Conservation (phyloP, 306 rosid species). For the Inga laurina region DNA sequence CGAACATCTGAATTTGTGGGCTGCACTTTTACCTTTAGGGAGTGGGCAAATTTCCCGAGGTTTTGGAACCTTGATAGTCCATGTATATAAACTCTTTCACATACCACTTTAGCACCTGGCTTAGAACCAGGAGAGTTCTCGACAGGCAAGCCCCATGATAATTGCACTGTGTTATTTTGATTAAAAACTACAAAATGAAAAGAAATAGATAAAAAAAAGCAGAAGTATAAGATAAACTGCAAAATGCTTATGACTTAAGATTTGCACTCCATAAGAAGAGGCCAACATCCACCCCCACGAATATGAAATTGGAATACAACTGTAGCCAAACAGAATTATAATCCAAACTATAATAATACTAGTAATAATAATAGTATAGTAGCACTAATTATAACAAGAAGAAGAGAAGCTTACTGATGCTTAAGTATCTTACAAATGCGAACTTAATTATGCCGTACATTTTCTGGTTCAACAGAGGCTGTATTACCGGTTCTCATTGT, state of each 20-base stretch:
- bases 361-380: neutral
- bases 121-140: constrained; percentile 66
- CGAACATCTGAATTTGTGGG: constrained; percentile 43
- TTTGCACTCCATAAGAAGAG: neutral
- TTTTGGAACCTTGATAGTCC: constrained; percentile 71
- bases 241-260: neutral
- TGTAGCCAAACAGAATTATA: neutral
- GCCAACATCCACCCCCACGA: neutral
- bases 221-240: neutral
- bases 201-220: neutral
- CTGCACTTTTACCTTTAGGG: constrained; percentile 64
- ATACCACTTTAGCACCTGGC: constrained; percentile 55
- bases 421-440: neutral
- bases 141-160: constrained; percentile 61
- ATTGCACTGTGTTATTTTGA: constrained; percentile 48
- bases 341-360: neutral
- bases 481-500: neutral
- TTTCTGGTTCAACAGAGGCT: neutral
- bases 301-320: neutral
- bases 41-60: constrained; percentile 62
- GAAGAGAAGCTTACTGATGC: neutral
- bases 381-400: neutral
- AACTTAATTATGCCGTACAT: neutral
- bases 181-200: constrained; percentile 50
- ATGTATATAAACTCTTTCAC: constrained; percentile 66